A percentile compares a stretch with the other conserved stretches of the same genome.
Evolutionary conservation across 2,329 filamentous ascomycete genomes (phyloP).

Genomic region (Sarocladium kiliense): DNA sequence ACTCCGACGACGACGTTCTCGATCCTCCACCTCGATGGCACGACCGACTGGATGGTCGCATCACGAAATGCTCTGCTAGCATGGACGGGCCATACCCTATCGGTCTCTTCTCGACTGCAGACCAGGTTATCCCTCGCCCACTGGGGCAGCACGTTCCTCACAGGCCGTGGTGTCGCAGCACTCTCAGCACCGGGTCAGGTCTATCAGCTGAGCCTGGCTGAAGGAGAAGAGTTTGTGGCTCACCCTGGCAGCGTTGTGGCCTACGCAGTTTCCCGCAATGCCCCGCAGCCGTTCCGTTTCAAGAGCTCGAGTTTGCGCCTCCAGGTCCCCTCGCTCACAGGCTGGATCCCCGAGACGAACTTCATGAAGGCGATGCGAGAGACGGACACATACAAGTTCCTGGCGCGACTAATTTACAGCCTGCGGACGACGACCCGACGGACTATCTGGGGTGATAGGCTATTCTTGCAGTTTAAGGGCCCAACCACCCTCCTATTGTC

Average conservation of each 20-base stretch:
- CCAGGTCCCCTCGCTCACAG: constrained; percentile 67
- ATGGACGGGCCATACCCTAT: constrained; percentile 88
- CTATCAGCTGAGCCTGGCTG: constrained; percentile 75
- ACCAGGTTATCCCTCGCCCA: constrained; percentile 71
- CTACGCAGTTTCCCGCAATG: constrained; percentile 70
- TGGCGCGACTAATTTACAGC: constrained; percentile 60
- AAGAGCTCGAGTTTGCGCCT: constrained; percentile 70
- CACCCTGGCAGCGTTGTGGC: constrained; percentile 91
- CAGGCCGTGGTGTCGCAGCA: constrained; percentile 80
- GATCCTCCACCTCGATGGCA: constrained; percentile 84
- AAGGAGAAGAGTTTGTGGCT: constrained; percentile 84
- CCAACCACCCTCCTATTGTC: constrained; percentile 84
- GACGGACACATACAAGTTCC: constrained; percentile 65
- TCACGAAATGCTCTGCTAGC: constrained; percentile 87
- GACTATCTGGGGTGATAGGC: constrained; percentile 87
- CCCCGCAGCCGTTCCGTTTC: constrained; percentile 81
- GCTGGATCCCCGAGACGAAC: constrained; percentile 62
- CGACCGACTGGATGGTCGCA: constrained; percentile 89
- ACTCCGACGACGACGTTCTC: constrained; percentile 82
- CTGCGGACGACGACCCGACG: constrained; percentile 72
- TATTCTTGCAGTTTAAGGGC: constrained; percentile 87
- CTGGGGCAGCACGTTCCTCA: constrained; percentile 88
- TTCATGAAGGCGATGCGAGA: constrained; percentile 70
- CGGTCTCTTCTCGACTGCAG: constrained; percentile 70
- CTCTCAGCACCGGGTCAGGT: constrained; percentile 83